These are phyloP conservation scores for Sporothrix pallida DNA, from an alignment of 2,329 filamentous ascomycete genomes.

Conservation along the genomic window DNA sequence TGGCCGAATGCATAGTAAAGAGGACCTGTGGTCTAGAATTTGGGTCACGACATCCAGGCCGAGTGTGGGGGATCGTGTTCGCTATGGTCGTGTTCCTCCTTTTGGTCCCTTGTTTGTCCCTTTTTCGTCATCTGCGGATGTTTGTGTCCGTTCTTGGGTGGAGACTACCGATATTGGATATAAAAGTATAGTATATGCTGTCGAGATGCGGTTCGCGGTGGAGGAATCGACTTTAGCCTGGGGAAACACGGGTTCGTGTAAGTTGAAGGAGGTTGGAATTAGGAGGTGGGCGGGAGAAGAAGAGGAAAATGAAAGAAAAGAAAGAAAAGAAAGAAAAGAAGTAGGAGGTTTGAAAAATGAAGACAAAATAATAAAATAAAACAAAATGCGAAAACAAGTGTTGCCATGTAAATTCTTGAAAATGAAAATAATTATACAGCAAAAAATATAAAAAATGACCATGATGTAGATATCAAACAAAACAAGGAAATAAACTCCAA, in stretches of 20 bases:
- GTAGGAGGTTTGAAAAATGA: background rate
- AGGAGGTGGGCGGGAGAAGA: background rate
- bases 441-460: background rate
- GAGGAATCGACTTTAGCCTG: constrained; percentile 26
- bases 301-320: background rate
- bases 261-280: background rate
- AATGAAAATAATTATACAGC: background rate
- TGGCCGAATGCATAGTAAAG: background rate
- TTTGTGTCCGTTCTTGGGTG: constrained; percentile 15
- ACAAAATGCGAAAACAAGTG: too few relatives aligned
- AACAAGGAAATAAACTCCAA: background rate
- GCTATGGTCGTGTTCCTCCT: background rate
- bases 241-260: constrained; percentile 3
- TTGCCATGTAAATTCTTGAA: background rate
- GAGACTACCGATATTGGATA: constrained; percentile 11
- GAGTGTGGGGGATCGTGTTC: background rate
- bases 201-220: background rate
- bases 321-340: background rate
- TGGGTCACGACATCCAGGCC: constrained; percentile 4
- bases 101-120: background rate
- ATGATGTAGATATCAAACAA: background rate
- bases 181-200: background rate
- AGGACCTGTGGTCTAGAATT: background rate
- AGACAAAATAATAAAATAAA: background rate
- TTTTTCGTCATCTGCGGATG: constrained; percentile 12